These are phyloP conservation scores for Oryza rufipogon DNA, from an alignment of 176 grass and related monocot species.

Conservation along the genomic window DNA sequence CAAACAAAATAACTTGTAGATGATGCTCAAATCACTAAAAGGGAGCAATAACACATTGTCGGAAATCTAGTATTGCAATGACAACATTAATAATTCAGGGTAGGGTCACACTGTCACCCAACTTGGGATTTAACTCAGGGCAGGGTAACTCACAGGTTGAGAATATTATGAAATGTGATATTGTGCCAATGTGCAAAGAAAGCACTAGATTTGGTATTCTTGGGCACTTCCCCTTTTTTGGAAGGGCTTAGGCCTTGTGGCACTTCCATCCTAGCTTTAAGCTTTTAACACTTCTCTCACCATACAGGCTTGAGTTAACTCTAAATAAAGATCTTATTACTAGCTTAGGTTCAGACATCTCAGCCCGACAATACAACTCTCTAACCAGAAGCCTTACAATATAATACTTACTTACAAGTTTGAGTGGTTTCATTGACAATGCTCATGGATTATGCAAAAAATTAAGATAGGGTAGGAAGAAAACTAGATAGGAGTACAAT, in stretches of 20 bases:
- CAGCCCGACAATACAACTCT: slow-evolving; percentile 5
- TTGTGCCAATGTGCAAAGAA: neutral
- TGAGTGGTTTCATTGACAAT: neutral
- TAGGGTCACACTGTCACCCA: neutral
- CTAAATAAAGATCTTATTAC: neutral
- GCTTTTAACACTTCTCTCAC: neutral
- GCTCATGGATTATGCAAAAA: neutral
- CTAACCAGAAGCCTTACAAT: neutral
- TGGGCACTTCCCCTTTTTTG: too few species aligned
- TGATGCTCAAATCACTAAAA: neutral
- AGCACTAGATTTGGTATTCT: slow-evolving; percentile 7
- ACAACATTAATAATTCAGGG: neutral
- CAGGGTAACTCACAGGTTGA: neutral
- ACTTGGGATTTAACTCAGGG: neutral
- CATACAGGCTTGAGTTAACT: neutral
- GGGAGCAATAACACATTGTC: neutral
- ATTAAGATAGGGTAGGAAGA: slow-evolving; percentile 1
- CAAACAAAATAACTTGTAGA: neutral
- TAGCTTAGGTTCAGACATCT: slow-evolving; percentile 13
- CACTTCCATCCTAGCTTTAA: neutral
- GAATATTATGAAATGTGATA: neutral
- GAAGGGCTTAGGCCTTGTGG: too few species aligned
- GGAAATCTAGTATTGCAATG: neutral
- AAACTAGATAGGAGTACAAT: neutral
- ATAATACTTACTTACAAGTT: neutral